These are phyloP conservation scores for Aspergillus calidoustus DNA, from an alignment of 2,329 filamentous ascomycete species.

Conservation along the genomic window DNA sequence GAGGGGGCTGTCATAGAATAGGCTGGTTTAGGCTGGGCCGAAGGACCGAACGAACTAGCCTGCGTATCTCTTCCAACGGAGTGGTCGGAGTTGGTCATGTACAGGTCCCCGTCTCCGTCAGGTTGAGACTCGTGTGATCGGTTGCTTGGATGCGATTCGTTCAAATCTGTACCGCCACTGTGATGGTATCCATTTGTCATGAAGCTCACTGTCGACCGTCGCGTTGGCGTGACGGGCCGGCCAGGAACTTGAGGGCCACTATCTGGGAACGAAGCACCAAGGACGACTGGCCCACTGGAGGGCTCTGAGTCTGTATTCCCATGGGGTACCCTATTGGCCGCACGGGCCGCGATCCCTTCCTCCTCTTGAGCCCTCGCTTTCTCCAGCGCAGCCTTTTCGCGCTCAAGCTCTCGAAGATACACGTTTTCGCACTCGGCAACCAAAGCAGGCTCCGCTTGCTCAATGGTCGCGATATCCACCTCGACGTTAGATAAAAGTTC, in stretches of 20 bases:
- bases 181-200: slow-evolving; percentile 64
- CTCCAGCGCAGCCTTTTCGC: slow-evolving; percentile 68
- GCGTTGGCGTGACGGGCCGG: slow-evolving; percentile 60
- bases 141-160: slow-evolving; percentile 56
- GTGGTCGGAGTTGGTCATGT: slow-evolving; percentile 61
- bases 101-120: slow-evolving; percentile 60
- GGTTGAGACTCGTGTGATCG: slow-evolving; percentile 51
- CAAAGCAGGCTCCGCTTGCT: slow-evolving; percentile 65
- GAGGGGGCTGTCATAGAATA: slow-evolving; percentile 53
- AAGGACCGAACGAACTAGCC: slow-evolving; percentile 55
- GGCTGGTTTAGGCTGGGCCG: slow-evolving; percentile 53
- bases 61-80: slow-evolving; percentile 49
- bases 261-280: slow-evolving; percentile 69
- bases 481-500: slow-evolving; percentile 93
- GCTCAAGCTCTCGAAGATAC: slow-evolving; percentile 72
- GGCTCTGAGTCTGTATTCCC: slow-evolving; percentile 57
- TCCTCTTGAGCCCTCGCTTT: slow-evolving; percentile 51
- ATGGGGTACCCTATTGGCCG: slow-evolving; percentile 58
- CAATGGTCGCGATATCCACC: slow-evolving; percentile 82
- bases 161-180: slow-evolving; percentile 45
- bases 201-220: slow-evolving; percentile 51
- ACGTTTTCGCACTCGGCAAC: slow-evolving; percentile 79
- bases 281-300: slow-evolving; percentile 57
- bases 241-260: slow-evolving; percentile 52
- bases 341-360: slow-evolving; percentile 48